Conservation (phyloP, 768 basidiomycete genomes). For the Lactarius deliciosus region DNA sequence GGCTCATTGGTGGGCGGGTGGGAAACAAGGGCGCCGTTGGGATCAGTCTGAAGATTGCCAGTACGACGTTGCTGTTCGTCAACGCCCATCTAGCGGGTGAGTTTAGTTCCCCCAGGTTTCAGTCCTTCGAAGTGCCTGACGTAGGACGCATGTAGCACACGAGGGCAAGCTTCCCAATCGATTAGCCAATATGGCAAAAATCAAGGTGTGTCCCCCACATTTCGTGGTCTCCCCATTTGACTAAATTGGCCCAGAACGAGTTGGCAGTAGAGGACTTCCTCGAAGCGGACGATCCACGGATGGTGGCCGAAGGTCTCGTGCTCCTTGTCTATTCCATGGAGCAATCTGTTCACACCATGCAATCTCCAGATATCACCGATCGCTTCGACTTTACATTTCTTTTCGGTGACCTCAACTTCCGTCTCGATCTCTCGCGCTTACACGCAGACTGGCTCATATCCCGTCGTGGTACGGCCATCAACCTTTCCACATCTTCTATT, state of each 20-base stretch:
- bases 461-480: conserved; percentile 55
- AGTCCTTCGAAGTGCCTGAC: neutral
- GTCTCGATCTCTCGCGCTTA: conserved; percentile 81
- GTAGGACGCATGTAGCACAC: conserved; percentile 51
- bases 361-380: conserved; percentile 69
- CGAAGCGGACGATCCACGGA: conserved; percentile 57
- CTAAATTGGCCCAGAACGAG: conserved; percentile 50
- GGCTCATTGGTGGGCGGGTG: conserved; percentile 84
- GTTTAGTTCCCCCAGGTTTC: conserved; percentile 22
- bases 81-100: conserved; percentile 88
- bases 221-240: neutral
- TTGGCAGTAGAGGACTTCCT: conserved; percentile 80
- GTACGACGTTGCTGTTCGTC: conserved; percentile 82
- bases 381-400: conserved; percentile 88
- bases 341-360: conserved; percentile 20
- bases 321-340: conserved; percentile 21
- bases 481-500: neutral
- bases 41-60: conserved; percentile 80
- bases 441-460: conserved; percentile 95
- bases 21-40: conserved; percentile 95
- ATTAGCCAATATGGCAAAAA: conserved; percentile 85
- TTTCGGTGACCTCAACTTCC: conserved; percentile 90
- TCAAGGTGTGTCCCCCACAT: conserved; percentile 55
- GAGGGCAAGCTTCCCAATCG: conserved; percentile 74
- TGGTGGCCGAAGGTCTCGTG: conserved; percentile 63